Base-by-base conservation (phyloP, 2,329 filamentous ascomycete species). In the Akanthomyces uredinophilus region DNA sequence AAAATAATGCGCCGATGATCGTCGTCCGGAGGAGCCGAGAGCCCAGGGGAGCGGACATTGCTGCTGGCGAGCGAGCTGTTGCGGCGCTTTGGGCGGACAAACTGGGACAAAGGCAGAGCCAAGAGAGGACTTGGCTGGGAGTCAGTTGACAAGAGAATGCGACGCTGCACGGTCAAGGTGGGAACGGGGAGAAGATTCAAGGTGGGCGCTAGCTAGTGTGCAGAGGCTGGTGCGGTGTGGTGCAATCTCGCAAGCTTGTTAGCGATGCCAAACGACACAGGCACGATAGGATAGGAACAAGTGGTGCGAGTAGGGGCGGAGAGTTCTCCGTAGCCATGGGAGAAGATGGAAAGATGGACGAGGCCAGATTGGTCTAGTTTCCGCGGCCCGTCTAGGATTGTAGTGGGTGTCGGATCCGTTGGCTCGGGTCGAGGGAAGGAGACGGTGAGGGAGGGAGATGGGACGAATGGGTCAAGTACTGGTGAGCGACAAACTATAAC, bases 111-210 rank as follows among this genome's bases (percentile, higher is more conserved):
- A 39, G 44, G 18, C 7, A 27, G 7, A 20, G 8, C 44, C 10
- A 6, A 49, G 49, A 49, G 14, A 10, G 55, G 44, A 46, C 20
- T 49, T 22, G 44, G 54, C 50, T 35, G 5, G 20, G 55, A 37
- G 49, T 49, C 44, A 49, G 55, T 58, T 58, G 44, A 58, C 32
- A 49, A 39, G n/a, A 49, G 29, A 18, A 41, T 58, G 44, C 55
- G 32, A 58, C 55, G 43, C 55, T 58, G 32, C 27, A 47, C 10
- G 41, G 53, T 35, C 7, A 37, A 11, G 43, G n/a, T 16, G n/a
- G 53, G 39, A 35, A 24, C 20, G 24, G 5, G 22, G 32, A 47
- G 5, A 24, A 47, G 32, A 58, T 39, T 14, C 8, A 49, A 29
- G 32, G 20, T 47, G 16, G n/a, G n/a, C 43, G 43, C 43, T 39